phyloP scores from a whole-genome alignment of 2,329 filamentous ascomycete genomes.

The Hypoxylon sp. region DNA sequence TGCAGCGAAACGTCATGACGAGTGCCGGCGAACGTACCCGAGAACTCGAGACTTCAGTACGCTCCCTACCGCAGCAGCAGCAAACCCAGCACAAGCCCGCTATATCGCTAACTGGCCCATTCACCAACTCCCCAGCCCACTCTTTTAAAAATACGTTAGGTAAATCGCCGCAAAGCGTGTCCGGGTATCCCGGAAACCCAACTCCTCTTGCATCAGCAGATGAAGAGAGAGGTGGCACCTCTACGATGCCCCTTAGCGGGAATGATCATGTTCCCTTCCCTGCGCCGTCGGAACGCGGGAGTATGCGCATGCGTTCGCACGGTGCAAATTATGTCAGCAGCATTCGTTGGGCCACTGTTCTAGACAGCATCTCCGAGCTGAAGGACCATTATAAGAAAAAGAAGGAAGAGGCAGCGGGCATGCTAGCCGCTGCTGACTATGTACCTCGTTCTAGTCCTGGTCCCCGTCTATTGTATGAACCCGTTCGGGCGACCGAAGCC shows the following conservation, averaged over 20 bases:
- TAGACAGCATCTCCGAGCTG: conserved; percentile 10
- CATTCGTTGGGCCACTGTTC: conserved; percentile 7
- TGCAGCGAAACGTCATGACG: neutral
- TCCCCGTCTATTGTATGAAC: conserved; percentile 5
- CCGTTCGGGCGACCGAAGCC: neutral
- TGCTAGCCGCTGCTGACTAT: neutral
- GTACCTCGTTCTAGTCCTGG: neutral
- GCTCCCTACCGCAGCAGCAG: neutral
- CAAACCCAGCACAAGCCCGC: neutral
- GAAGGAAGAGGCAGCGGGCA: conserved; percentile 1
- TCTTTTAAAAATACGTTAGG: neutral
- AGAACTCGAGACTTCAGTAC: neutral
- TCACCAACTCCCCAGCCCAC: neutral
- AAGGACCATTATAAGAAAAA: conserved; percentile 12
- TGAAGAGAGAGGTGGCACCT: neutral
- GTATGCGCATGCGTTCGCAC: neutral
- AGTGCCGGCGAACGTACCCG: conserved; percentile 2
- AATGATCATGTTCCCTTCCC: neutral
- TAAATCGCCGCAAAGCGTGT: neutral
- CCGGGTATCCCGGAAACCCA: neutral
- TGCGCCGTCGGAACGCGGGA: conserved; percentile 5
- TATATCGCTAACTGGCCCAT: neutral
- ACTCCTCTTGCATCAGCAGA: neutral
- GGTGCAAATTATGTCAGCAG: conserved; percentile 11
- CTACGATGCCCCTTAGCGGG: neutral